Conservation (phyloP, 305 asterid species). For the Fraxinus paxiana region DNA sequence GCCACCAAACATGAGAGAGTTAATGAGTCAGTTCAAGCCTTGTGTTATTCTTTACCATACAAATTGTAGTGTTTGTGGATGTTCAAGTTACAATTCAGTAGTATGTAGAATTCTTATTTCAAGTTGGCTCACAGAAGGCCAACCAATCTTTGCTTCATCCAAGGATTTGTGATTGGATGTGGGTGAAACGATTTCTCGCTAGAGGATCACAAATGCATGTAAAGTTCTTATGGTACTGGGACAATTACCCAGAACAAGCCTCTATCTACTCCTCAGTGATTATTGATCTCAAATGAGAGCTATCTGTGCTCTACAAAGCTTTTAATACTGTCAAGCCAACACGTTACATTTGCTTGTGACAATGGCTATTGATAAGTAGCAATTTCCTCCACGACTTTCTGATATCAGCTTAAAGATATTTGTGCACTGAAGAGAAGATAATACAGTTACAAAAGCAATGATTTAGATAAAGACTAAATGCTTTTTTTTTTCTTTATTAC, state of each 20-base stretch:
- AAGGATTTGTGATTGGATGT: neutral
- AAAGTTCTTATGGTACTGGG: neutral
- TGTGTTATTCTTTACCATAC: neutral
- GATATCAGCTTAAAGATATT: neutral
- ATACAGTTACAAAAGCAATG: neutral
- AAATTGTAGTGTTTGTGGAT: neutral
- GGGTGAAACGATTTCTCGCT: neutral
- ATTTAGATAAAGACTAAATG: neutral
- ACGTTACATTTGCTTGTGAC: neutral
- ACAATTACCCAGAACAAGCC: neutral
- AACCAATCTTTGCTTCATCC: neutral
- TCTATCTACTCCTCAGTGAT: neutral
- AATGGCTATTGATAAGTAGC: neutral
- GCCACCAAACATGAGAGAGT: neutral
- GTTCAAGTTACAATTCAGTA: neutral
- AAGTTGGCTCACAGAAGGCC: neutral
- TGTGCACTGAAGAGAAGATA: neutral
- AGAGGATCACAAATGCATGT: neutral
- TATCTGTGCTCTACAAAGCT: neutral
- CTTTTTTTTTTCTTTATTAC: constrained; percentile 26
- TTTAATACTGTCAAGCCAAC: neutral
- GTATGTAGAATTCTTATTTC: neutral
- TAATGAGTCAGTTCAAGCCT: neutral
- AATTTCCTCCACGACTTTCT: neutral
- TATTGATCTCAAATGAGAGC: neutral